Conservation (phyloP, 805 yeast species). For the Lachancea thermotolerans region DNA sequence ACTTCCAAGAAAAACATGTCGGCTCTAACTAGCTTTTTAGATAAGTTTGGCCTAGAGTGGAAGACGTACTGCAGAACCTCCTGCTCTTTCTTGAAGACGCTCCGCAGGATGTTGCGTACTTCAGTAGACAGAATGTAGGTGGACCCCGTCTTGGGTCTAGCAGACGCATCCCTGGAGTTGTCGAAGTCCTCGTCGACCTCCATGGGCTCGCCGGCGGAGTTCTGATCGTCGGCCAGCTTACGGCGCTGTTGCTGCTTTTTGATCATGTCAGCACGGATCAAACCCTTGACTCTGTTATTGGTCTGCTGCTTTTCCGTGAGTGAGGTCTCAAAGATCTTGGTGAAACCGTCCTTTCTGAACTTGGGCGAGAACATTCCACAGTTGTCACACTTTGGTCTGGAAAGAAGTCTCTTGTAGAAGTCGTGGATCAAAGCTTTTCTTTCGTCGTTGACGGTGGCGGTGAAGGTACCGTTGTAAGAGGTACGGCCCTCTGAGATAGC, state of each 20-base stretch:
- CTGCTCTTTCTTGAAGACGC: slow-evolving; percentile 71
- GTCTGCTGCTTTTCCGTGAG: slow-evolving; percentile 73
- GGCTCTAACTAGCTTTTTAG: slow-evolving; percentile 44
- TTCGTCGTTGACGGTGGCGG: slow-evolving; percentile 83
- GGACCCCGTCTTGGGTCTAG: slow-evolving; percentile 63
- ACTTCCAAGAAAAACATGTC: slow-evolving; percentile 88
- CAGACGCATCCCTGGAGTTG: slow-evolving; percentile 39
- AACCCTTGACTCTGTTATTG: slow-evolving; percentile 78
- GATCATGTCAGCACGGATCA: slow-evolving; percentile 65
- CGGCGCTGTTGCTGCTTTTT: slow-evolving; percentile 32
- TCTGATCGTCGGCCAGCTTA: slow-evolving; percentile 20
- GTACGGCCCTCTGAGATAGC: slow-evolving; percentile 76
- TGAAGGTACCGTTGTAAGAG: slow-evolving; percentile 56
- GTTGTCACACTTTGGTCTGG: slow-evolving; percentile 87
- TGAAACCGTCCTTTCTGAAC: slow-evolving; percentile 89
- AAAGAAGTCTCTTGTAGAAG: slow-evolving; percentile 62
- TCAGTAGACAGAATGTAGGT: slow-evolving; percentile 86
- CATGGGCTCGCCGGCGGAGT: slow-evolving; percentile 15
- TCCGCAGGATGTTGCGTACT: slow-evolving; percentile 67
- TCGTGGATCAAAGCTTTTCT: slow-evolving; percentile 69
- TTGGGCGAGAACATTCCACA: slow-evolving; percentile 94
- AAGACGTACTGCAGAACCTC: slow-evolving; percentile 62
- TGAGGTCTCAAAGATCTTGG: slow-evolving; percentile 86
- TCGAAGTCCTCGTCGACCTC: slow-evolving; percentile 30
- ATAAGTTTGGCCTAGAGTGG: slow-evolving; percentile 65